Base-by-base conservation (phyloP, 306 rosid species). In the Aeschynomene evenia region DNA sequence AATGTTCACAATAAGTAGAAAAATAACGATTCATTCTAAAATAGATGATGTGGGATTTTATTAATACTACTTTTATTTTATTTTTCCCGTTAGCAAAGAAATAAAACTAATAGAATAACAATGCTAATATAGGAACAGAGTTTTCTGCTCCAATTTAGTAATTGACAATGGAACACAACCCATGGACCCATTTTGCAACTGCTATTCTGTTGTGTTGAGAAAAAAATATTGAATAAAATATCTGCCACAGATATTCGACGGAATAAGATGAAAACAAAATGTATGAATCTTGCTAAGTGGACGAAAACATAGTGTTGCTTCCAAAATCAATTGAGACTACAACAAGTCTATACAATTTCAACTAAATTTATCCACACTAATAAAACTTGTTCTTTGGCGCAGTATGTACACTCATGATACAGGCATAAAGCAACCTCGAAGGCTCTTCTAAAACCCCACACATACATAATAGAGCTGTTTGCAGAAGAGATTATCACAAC, bases 321-420 rank as follows among this genome's bases (percentile, higher is more conserved):
- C 63, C 48, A 75, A 56, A 63, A 52, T 21, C 61, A 39, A 57
- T 20, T 48, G 37, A 18, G 26, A 7, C 39, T 24, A 20, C 20
- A 60, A 20, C 20, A 60, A 46, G 20, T 26, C 42, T 36, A 21
- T 53, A 66, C 61, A 62, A 37, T 5, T 20, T n/a, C 22, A 20
- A 59, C 34, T 50, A 77, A 64, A 34, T 64, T 28, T 78, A 48
- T 58, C 68, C 49, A 45, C 75, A 65, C 69, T 31, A 56, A 62
- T 13, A 42, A 59, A 36, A 51, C 22, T 37, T 68, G 68, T 45
- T 76, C 65, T 37, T 53, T 43, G 63, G 24, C 18, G 60, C 31
- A 40, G 77, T 70, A 72, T 79, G 66, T 76, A 73, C 74, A 59
- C 22, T 63, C 57, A 14, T 54, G 36, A 68, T 68, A 70, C 79